Percentiles rank a stretch among this genome's conserved stretches.
These are phyloP conservation scores for Talaromyces stipitatus DNA, from an alignment of 495 filamentous ascomycete species.

Conservation along the genomic window DNA sequence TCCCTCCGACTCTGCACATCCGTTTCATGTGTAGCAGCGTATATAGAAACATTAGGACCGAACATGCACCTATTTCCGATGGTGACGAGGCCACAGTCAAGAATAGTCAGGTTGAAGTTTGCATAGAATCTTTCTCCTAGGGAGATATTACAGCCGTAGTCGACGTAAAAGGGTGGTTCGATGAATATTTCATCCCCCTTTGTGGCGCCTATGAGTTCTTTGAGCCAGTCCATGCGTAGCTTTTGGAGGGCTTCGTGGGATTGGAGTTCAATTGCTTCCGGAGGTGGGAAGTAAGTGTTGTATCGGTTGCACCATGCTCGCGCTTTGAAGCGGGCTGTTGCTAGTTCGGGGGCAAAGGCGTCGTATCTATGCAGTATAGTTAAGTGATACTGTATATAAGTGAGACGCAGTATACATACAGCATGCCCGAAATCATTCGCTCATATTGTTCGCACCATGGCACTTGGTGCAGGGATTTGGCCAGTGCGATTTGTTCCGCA, in stretches of 20 bases:
- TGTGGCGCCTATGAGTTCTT: slow-evolving; percentile 19
- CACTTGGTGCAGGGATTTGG: slow-evolving; percentile 28
- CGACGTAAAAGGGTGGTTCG: slow-evolving; percentile 32
- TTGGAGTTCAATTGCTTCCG: neutral
- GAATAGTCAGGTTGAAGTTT: slow-evolving; percentile 35
- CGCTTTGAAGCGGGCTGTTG: slow-evolving; percentile 20
- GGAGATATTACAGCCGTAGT: slow-evolving; percentile 38
- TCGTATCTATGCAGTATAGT: slow-evolving; percentile 19
- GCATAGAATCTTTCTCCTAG: slow-evolving; percentile 34
- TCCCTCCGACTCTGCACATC: slow-evolving; percentile 28
- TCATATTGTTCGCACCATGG: slow-evolving; percentile 45
- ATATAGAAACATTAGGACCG: slow-evolving; percentile 37
- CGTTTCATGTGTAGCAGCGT: slow-evolving; percentile 38
- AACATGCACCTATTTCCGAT: slow-evolving; percentile 36
- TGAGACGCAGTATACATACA: slow-evolving; percentile 19
- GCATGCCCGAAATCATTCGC: slow-evolving; percentile 48
- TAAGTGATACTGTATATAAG: too few relatives aligned
- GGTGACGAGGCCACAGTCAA: slow-evolving; percentile 36
- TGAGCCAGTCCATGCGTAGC: slow-evolving; percentile 13
- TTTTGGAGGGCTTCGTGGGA: slow-evolving; percentile 11
- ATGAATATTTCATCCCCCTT: slow-evolving; percentile 51
- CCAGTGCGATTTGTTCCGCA: slow-evolving; percentile 34
- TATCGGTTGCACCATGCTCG: slow-evolving; percentile 22
- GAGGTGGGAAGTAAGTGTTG: slow-evolving; percentile 25
- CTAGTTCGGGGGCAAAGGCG: slow-evolving; percentile 17